These are phyloP conservation scores for Starmera caribaea DNA, from an alignment of 805 yeast species.

Conservation along the genomic window DNA sequence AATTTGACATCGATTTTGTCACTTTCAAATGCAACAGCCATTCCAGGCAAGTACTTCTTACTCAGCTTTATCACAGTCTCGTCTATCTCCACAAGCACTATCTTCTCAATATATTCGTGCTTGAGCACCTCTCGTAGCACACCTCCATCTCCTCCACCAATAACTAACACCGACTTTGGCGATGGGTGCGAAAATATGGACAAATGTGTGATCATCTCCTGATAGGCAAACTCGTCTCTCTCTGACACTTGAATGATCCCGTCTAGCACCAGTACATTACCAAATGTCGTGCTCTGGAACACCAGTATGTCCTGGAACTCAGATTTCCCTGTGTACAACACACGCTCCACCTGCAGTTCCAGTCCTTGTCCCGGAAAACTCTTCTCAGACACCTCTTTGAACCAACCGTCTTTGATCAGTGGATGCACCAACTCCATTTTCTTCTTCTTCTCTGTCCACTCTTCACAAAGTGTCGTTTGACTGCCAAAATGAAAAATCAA, in stretches of 20 bases:
- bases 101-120: slow-evolving; percentile 51
- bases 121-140: slow-evolving; percentile 82
- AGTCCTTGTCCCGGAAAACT: slow-evolving; percentile 86
- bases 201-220: slow-evolving; percentile 81
- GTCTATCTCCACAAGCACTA: slow-evolving; percentile 85
- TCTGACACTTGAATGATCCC: slow-evolving; percentile 90
- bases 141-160: slow-evolving; percentile 97
- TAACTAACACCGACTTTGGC: slow-evolving; percentile 72
- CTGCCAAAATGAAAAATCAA: no score
- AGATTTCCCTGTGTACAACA: slow-evolving; percentile 60
- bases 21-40: slow-evolving; percentile 60
- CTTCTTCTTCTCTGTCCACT: no score
- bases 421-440: slow-evolving; percentile 15
- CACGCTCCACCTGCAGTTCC: slow-evolving; percentile 46
- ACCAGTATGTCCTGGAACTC: slow-evolving; percentile 69
- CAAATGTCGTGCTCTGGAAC: slow-evolving; percentile 66
- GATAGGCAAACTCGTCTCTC: slow-evolving; percentile 88
- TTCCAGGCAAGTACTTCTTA: slow-evolving; percentile 62
- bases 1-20: slow-evolving; percentile 58
- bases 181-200: slow-evolving; percentile 69
- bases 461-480: no score
- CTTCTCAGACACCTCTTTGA: slow-evolving; percentile 61
- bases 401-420: slow-evolving; percentile 60
- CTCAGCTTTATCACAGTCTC: slow-evolving; percentile 68
- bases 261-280: slow-evolving; percentile 82